Percentiles rank a stretch among this genome's conserved stretches.
These are phyloP conservation scores for Colletotrichum sp. DNA, from an alignment of 2,329 filamentous ascomycete species.

Conservation along the genomic window DNA sequence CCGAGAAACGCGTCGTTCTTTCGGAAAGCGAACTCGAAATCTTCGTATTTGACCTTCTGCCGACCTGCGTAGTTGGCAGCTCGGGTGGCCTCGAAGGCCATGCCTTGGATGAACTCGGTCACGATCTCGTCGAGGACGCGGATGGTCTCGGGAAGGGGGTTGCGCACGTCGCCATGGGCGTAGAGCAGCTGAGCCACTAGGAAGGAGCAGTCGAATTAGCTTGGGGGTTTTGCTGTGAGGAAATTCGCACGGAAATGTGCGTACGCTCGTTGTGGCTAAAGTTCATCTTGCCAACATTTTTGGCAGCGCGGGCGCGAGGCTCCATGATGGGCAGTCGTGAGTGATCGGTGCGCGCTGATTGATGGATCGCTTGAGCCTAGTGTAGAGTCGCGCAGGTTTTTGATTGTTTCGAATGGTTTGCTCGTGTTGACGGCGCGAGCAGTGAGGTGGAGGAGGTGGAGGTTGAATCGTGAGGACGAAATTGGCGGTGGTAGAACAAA, in stretches of 20 bases:
- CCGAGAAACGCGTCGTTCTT: conserved; percentile 86
- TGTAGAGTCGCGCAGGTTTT: neutral
- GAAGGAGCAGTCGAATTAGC: neutral
- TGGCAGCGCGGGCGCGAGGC: conserved; percentile 76
- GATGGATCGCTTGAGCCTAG: too few relatives aligned
- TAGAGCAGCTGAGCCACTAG: conserved; percentile 77
- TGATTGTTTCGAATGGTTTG: neutral
- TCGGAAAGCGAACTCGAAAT: conserved; percentile 93
- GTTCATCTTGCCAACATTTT: conserved; percentile 85
- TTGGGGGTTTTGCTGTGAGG: neutral
- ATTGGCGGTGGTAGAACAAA: neutral
- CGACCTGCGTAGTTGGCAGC: conserved; percentile 86
- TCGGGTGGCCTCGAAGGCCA: conserved; percentile 87
- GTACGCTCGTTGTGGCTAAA: conserved; percentile 75
- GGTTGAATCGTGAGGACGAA: neutral
- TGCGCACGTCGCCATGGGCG: conserved; percentile 78
- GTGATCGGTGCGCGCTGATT: neutral
- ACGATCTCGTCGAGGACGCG: conserved; percentile 92
- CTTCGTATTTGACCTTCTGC: conserved; percentile 97
- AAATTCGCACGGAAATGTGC: conserved; percentile 30
- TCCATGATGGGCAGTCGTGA: conserved; percentile 61
- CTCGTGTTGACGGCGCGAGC: neutral
- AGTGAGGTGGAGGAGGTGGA: neutral
- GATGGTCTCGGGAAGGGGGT: conserved; percentile 83
- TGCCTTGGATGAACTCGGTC: conserved; percentile 94